Conservation (phyloP, 805 yeast genomes). For the Maudiozyma bulderi region DNA sequence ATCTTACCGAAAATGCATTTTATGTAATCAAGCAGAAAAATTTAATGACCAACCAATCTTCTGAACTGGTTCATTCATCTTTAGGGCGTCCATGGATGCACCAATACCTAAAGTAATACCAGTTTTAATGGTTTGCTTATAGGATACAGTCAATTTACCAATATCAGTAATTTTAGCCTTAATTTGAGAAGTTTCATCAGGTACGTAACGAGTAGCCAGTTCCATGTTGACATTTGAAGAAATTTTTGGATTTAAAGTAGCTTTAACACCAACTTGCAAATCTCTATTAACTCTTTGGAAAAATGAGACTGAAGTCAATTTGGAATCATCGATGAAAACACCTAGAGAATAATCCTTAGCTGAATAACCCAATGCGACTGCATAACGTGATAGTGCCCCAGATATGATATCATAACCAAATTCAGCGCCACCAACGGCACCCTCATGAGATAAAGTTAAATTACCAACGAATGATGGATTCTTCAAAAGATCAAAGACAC, state of each 20-base stretch:
- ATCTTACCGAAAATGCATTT: background rate
- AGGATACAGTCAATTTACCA: conserved; percentile 87
- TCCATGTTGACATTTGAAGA: conserved; percentile 77
- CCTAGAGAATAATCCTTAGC: conserved; percentile 73
- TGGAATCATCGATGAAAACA: conserved; percentile 69
- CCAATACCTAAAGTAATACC: conserved; percentile 97
- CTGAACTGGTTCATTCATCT: conserved; percentile 94
- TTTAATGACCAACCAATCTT: conserved; percentile 93
- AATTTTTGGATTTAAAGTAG: conserved; percentile 80
- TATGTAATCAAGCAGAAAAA: conserved; percentile 56
- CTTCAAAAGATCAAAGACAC: conserved; percentile 88
- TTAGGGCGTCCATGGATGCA: conserved; percentile 91
- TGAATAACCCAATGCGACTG: conserved; percentile 88
- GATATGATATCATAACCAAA: conserved; percentile 90
- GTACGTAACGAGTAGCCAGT: conserved; percentile 88
- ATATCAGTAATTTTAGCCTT: conserved; percentile 96
- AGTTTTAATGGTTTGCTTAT: conserved; percentile 90
- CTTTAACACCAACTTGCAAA: conserved; percentile 97
- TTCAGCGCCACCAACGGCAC: conserved; percentile 94
- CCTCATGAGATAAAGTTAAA: conserved; percentile 89
- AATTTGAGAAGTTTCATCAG: conserved; percentile 81
- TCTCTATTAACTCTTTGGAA: conserved; percentile 88
- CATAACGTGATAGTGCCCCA: conserved; percentile 88
- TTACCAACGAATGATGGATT: conserved; percentile 96
- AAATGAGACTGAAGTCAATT: conserved; percentile 89